These are phyloP conservation scores for Aureobasidium sp. DNA, from an alignment of 2,329 filamentous ascomycete genomes.

Conservation along the genomic window DNA sequence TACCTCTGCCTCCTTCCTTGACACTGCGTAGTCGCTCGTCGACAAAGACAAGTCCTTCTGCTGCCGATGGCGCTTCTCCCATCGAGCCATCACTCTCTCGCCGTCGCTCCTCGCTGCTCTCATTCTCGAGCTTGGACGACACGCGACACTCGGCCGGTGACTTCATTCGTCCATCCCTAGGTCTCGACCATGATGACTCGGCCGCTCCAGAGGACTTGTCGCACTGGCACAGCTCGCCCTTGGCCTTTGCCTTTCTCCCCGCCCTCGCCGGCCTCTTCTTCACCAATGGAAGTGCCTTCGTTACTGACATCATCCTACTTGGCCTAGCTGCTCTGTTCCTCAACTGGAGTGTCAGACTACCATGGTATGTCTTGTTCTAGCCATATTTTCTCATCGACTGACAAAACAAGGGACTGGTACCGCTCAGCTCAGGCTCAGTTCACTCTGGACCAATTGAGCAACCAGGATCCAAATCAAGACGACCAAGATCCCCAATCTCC, in stretches of 20 bases:
- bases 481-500: neutral
- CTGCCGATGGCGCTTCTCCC: neutral
- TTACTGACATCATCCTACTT: conserved; percentile 79
- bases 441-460: conserved; percentile 12
- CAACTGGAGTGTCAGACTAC: conserved; percentile 85
- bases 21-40: neutral
- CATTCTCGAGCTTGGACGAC: conserved; percentile 65
- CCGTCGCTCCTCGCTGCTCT: conserved; percentile 70
- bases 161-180: conserved; percentile 52
- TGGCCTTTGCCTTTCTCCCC: conserved; percentile 77
- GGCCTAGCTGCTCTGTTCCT: conserved; percentile 76
- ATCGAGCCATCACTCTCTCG: conserved; percentile 32
- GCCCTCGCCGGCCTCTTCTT: conserved; percentile 81
- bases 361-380: conserved; percentile 57
- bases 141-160: conserved; percentile 61
- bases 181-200: conserved; percentile 19
- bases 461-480: conserved; percentile 11
- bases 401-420: conserved; percentile 44
- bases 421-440: conserved; percentile 38
- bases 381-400: neutral
- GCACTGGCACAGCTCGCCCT: conserved; percentile 70
- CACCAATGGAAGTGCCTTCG: conserved; percentile 71
- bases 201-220: conserved; percentile 48
- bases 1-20: conserved; percentile 7
- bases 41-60: neutral